These are phyloP conservation scores for Henckelia pumila DNA, from an alignment of 257 asterid species.

Conservation along the genomic window DNA sequence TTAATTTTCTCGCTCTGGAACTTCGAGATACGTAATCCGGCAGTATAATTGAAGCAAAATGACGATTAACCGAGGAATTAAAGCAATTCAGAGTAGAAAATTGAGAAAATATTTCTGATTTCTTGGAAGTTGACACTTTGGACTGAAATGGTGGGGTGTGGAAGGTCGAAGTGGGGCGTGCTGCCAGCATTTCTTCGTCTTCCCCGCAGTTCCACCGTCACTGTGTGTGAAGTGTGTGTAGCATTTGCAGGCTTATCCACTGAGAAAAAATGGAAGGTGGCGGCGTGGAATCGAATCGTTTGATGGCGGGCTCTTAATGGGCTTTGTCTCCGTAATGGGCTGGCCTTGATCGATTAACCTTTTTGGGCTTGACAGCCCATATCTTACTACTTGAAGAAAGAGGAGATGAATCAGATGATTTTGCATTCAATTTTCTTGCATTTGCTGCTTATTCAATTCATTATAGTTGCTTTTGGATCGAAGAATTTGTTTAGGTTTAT, in stretches of 20 bases:
- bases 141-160: constrained; percentile 30
- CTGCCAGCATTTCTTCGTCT: constrained; percentile 39
- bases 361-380: not conserved
- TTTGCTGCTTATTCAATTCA: too few species aligned
- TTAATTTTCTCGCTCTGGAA: constrained; percentile 31
- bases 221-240: constrained; percentile 30
- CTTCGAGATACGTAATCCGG: constrained; percentile 31
- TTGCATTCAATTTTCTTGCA: too few species aligned
- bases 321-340: not conserved
- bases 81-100: constrained; percentile 26
- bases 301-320: not conserved
- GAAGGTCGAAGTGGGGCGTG: constrained; percentile 37
- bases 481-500: too few species aligned
- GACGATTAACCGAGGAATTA: constrained; percentile 23
- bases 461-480: too few species aligned
- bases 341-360: not conserved
- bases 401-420: too few species aligned
- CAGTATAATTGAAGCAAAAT: constrained; percentile 27
- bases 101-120: constrained; percentile 26
- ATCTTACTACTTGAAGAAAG: too few species aligned
- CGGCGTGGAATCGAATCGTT: not conserved
- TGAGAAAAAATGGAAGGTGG: not conserved
- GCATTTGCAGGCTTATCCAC: constrained; percentile 48
- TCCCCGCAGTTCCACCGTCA: constrained; percentile 24
- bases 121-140: constrained; percentile 27